Evolutionary conservation across 225 moss, liverwort and hornwort species (phyloP).

Genomic region (Climacium dendroides): DNA sequence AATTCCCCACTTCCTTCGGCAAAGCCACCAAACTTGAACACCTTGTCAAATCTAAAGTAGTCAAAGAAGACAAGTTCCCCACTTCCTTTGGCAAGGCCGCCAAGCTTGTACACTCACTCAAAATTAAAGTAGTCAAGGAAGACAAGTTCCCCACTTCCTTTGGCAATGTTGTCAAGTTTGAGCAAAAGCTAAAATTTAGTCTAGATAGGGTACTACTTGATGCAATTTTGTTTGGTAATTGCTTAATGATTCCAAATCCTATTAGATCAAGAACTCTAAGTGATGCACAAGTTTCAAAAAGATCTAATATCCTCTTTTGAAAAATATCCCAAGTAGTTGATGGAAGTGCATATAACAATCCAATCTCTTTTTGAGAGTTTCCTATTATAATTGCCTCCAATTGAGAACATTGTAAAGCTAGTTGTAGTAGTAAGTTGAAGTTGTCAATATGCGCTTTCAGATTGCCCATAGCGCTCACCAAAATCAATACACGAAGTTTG

Average conservation of each 20-base stretch:
- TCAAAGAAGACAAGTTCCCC: not conserved
- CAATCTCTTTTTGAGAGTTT: not conserved
- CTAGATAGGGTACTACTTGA: not conserved
- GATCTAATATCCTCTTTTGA: fast-evolving
- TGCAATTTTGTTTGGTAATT: not conserved
- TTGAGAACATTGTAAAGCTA: not conserved
- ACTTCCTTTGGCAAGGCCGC: not conserved
- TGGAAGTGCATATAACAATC: not conserved
- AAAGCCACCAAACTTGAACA: not conserved
- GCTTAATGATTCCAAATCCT: not conserved
- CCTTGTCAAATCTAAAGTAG: not conserved
- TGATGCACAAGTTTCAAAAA: not conserved
- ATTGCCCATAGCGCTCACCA: not conserved
- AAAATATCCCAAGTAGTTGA: not conserved
- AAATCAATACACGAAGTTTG: not conserved
- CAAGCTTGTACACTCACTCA: not conserved
- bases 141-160: not conserved
- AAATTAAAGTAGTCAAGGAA: not conserved
- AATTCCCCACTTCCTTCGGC: not conserved
- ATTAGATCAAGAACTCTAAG: not conserved
- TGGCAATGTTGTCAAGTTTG: not conserved
- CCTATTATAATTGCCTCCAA: not conserved
- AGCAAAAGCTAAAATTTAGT: not conserved
- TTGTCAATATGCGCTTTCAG: not conserved
- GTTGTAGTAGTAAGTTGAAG: not conserved